Percentiles rank a stretch among this genome's conserved stretches.
Evolutionary conservation across 495 filamentous ascomycete species (phyloP).

Genomic region (Friedmanniomyces endolithicus): DNA sequence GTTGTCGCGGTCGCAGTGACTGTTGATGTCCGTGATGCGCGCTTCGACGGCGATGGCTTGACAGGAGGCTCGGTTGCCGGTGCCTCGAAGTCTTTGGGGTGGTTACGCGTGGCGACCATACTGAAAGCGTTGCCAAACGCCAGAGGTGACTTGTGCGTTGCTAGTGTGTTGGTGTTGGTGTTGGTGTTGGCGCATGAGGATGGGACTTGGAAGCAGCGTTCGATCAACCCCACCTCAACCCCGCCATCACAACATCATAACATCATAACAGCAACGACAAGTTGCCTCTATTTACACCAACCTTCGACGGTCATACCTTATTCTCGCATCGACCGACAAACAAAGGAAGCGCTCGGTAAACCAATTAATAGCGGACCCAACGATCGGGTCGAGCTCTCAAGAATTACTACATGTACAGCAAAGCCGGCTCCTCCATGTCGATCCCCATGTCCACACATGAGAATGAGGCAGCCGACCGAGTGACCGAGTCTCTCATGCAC

Average conservation of each 20-base stretch:
- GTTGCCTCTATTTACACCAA: no score
- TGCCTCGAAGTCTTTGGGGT: constrained; percentile 25
- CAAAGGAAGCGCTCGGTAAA: background rate
- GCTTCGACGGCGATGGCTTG: constrained; percentile 16
- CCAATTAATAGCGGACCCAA: background rate
- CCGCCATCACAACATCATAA: no score
- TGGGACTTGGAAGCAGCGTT: no score
- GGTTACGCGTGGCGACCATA: constrained; percentile 22
- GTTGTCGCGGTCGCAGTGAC: background rate
- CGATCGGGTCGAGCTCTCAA: background rate
- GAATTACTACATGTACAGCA: background rate
- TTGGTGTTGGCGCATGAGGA: no score
- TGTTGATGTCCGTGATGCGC: constrained; percentile 5
- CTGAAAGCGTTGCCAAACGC: no score
- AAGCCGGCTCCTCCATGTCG: background rate
- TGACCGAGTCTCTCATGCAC: background rate
- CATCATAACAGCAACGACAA: no score
- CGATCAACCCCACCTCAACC: no score
- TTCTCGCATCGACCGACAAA: background rate
- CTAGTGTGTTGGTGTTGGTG: no score
- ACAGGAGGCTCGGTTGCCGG: constrained; percentile 12
- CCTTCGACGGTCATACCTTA: background rate
- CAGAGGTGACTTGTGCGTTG: no score
- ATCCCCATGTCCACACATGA: background rate
- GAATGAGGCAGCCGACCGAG: background rate